Conservation (phyloP, 2,329 filamentous ascomycete species). For the Pseudogymnoascus sp. region DNA sequence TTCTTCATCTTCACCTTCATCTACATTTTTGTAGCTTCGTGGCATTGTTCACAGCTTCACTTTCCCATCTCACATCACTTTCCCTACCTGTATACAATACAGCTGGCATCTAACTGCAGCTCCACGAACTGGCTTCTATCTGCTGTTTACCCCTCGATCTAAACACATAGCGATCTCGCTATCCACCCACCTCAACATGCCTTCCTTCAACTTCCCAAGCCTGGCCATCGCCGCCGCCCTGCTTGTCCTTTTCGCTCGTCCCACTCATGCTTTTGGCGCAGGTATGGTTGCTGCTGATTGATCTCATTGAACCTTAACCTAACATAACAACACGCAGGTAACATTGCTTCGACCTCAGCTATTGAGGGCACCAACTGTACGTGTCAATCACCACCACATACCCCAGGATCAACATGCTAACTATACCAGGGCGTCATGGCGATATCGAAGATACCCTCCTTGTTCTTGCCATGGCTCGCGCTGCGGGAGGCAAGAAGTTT, state of each 20-base stretch:
- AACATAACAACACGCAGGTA: slow-evolving; percentile 35
- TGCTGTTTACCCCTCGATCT: not conserved
- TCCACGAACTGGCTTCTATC: not conserved
- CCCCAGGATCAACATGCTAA: slow-evolving; percentile 14
- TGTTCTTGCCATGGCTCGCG: slow-evolving; percentile 54
- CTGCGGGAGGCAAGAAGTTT: slow-evolving; percentile 69
- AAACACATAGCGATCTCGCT: not conserved
- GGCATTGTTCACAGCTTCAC: too few relatives aligned
- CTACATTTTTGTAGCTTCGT: too few relatives aligned
- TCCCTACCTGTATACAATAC: not conserved
- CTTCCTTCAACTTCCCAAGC: slow-evolving; percentile 21
- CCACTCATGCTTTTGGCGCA: slow-evolving; percentile 72
- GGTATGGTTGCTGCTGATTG: slow-evolving; percentile 27
- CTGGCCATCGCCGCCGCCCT: slow-evolving; percentile 36
- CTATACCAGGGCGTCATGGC: slow-evolving; percentile 61
- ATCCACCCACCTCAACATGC: slow-evolving; percentile 20
- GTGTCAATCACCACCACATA: slow-evolving; percentile 25
- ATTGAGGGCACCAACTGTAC: slow-evolving; percentile 76
- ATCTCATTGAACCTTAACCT: not conserved
- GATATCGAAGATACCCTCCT: slow-evolving; percentile 91
- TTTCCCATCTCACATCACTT: too few relatives aligned
- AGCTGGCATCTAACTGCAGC: not conserved
- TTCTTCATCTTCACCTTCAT: too few relatives aligned
- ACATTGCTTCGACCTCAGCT: slow-evolving; percentile 73
- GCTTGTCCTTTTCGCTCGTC: slow-evolving; percentile 58